Evolutionary conservation across 148 eudicot species (phyloP).

Genomic region (Rhododendron ferrugineum): DNA sequence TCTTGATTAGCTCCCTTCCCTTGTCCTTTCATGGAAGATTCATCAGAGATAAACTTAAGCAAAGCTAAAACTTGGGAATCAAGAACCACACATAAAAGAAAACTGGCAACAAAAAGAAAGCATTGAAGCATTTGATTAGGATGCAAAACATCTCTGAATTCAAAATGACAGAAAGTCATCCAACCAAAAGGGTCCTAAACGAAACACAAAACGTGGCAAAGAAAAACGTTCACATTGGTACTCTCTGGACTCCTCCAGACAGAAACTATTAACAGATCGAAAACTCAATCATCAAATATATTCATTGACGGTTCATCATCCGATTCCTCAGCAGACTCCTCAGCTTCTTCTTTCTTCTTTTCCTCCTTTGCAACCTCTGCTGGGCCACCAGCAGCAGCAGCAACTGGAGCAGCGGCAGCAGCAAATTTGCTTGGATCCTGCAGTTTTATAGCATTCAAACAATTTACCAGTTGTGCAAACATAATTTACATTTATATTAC

Average conservation of each 20-base stretch:
- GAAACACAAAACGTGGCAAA: background rate
- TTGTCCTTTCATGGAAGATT: background rate
- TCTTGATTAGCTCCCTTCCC: background rate
- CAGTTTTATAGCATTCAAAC: background rate
- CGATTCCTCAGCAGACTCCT: constrained; percentile 22
- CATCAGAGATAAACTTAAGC: background rate
- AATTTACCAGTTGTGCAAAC: background rate
- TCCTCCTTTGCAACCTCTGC: constrained; percentile 22
- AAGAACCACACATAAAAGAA: background rate
- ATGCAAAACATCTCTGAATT: background rate
- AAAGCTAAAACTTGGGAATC: background rate
- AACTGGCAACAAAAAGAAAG: background rate
- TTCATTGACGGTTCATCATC: constrained; percentile 29
- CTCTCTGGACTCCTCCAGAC: background rate
- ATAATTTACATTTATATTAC: background rate
- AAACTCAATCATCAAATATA: constrained; percentile 35
- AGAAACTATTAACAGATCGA: background rate
- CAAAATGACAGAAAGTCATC: background rate
- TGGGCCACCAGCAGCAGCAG: constrained; percentile 14
- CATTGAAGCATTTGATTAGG: background rate
- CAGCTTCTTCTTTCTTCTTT: constrained; percentile 30
- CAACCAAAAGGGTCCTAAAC: background rate
- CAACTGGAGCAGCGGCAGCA: constrained; percentile 25
- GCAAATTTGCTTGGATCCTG: constrained; percentile 49
- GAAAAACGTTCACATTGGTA: background rate